Evolutionary conservation across 2,329 filamentous ascomycete genomes (phyloP).

Genomic region (Thelonectria discophora): DNA sequence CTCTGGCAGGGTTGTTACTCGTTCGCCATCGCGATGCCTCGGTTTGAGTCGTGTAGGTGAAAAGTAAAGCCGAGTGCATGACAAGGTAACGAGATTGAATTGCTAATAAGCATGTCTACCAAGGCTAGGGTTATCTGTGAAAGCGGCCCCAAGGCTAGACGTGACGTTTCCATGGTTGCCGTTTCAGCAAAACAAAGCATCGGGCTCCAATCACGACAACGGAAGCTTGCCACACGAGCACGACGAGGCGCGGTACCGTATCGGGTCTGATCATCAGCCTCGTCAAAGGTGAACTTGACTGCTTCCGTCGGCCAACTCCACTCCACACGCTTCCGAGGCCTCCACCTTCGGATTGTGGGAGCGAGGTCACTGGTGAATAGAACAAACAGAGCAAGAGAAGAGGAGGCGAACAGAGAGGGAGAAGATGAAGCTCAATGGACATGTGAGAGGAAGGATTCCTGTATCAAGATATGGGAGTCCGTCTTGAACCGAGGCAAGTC

Average conservation of each 20-base stretch:
- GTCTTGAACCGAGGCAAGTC: too few relatives aligned
- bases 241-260: not conserved
- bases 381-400: too few relatives aligned
- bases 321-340: constrained; percentile 7
- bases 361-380: not conserved
- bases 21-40: constrained; percentile 3
- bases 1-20: not conserved
- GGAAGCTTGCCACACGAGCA: too few relatives aligned
- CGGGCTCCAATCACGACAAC: not conserved
- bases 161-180: not conserved
- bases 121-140: not conserved
- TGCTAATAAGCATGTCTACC: constrained; percentile 14
- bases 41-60: constrained; percentile 13
- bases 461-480: too few relatives aligned
- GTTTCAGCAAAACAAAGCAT: not conserved
- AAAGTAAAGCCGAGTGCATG: constrained; percentile 12
- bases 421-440: too few relatives aligned
- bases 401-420: too few relatives aligned
- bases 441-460: too few relatives aligned
- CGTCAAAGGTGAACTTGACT: constrained; percentile 16
- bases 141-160: constrained; percentile 10
- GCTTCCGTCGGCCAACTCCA: constrained; percentile 21
- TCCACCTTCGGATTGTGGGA: constrained; percentile 9
- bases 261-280: constrained; percentile 18
- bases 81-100: constrained; percentile 12